Base-by-base conservation (phyloP, 805 yeast species). In the Candida ortonii region DNA sequence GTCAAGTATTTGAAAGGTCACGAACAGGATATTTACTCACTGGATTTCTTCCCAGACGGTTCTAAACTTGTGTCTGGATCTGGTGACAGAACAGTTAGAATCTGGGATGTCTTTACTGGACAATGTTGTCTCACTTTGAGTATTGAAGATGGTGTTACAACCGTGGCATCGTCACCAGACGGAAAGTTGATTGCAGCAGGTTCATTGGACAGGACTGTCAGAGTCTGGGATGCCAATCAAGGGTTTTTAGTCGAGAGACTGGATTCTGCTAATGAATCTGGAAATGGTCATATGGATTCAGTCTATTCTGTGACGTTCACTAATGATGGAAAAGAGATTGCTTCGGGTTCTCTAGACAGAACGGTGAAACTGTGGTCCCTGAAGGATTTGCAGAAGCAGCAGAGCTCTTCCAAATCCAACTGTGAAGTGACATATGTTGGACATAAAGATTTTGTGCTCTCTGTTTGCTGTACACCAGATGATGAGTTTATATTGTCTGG, bases 131-230 rank as follows among this genome's bases (percentile, higher is more conserved):
- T 88, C 54, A 88, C 96, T 29, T 70, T 90, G 47, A 77, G 88
- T 12, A 89, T 90, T 52, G 97, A 90, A 64, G 97, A 90, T 60
- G 98, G 98, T 50, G 97, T 90, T 34, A 90, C 98, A 36, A 90
- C 98, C 0, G 97, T 90, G 28, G 96, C 97, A 14, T 90, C 90
- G 25, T 85, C 96, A 7, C 97, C 97, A 31, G 95, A 90, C 61
- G 96, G 97, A 24, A 78, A 81, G 50, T 76, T 80, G 51, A 87
- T 93, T 52, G 97, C 97, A 24, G 97, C 97, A 12, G 98, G 98
- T 32, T 84, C 95, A 22, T 75, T 90, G 47, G 98, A 90, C 67
- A 76, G 94, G 64, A 84, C 95, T 20, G 97, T 93, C 33, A 76
- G 97, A 44, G 95, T 93, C 30, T 90, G 97, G 97, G 96, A 90